Evolutionary conservation across 2,329 filamentous ascomycete species (phyloP), one percentile per base, ranked within the genome.

Genomic region (Pestalotiopsis sp.): DNA sequence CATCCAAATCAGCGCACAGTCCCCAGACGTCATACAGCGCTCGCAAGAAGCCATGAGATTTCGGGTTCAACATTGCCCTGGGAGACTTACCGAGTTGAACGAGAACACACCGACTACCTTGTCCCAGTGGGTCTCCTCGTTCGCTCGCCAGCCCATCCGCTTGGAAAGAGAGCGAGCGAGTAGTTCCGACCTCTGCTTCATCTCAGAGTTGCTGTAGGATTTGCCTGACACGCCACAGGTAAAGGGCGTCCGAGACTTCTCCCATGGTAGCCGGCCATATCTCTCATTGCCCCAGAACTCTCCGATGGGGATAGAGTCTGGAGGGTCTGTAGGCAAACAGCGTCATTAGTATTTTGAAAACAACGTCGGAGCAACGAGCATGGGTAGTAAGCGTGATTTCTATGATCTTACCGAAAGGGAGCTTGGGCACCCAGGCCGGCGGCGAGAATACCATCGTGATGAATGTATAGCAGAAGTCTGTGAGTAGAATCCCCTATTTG

Each of bases 101-200:
- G 89, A 90, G 80, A 92, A 95, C 49, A 94, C 83, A 3, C 85
- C 90, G 58, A 92, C 80, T 23, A 93, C 90, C 80, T 94, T 95
- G 73, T 95, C 92, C 89, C 91, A 94, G 75, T 93, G 91, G 0
- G 88, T 87, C 5, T 91, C 92, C 65, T 88, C 77, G 72, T 93
- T 91, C 2, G 91, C 87, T n/a, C 84, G 77, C 88, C 92, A 93
- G 66, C 88, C 90, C 68, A 95, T 82, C 72, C 93, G 89, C 73
- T 90, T 88, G 23, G 88, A 85, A 23, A 94, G 80, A 23, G 85
- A 88, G 61, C 90, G 86, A 23, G 92, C 86, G 14, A 94, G 83
- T 66, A 84, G 83, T 64, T 93, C 89, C 5, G 91, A 87, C n/a
- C 91, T 85, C 68, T 91, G 86, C 59, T 84, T 86, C 68, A 93